Conservation (phyloP, 257 asterid genomes). For the Solanum gracilifrons region DNA sequence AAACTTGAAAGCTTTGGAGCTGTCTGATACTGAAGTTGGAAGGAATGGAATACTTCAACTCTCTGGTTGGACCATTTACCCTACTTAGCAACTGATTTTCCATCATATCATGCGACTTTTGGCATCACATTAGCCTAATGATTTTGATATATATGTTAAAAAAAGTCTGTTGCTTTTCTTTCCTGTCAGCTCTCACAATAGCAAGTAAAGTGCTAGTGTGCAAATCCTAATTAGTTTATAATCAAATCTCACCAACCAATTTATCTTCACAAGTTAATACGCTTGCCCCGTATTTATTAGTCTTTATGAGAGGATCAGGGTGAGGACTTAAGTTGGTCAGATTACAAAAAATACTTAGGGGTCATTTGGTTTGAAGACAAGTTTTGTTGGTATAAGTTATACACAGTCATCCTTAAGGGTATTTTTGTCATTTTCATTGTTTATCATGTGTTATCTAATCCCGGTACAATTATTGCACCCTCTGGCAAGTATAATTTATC, state of each 20-base stretch:
- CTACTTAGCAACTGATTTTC: neutral
- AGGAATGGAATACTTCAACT: neutral
- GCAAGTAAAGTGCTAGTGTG: neutral
- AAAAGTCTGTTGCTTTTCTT: neutral
- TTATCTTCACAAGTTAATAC: neutral
- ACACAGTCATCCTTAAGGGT: neutral
- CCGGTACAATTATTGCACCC: neutral
- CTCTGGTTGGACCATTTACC: conserved; percentile 1
- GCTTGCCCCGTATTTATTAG: neutral
- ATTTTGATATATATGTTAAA: neutral
- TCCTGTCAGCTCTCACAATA: neutral
- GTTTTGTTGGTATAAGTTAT: neutral
- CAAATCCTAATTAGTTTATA: neutral
- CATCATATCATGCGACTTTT: neutral
- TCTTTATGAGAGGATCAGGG: neutral
- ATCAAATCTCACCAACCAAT: neutral
- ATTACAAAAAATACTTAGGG: neutral
- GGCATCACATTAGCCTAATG: neutral
- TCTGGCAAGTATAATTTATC: neutral
- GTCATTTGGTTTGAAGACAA: neutral
- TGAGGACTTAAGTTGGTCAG: neutral
- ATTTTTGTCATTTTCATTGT: neutral
- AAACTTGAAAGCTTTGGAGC: conserved; percentile 4
- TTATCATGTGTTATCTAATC: neutral
- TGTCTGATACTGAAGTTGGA: conserved; percentile 3